phyloP scores from a whole-genome alignment of 805 yeast genomes.

The Yamadazyma ubonensis region DNA sequence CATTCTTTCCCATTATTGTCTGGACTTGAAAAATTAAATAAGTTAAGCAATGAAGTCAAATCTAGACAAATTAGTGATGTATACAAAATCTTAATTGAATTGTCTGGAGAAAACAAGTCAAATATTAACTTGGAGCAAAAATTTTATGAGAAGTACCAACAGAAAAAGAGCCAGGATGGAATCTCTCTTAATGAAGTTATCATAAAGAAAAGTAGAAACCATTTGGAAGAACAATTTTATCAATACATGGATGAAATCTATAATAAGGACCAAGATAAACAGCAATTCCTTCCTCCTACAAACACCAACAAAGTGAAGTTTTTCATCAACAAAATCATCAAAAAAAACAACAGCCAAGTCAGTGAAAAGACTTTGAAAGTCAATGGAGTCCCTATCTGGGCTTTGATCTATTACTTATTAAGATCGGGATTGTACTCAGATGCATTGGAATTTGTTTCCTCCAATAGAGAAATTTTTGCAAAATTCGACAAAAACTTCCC shows the following conservation, averaged over 20 bases:
- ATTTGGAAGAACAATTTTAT: constrained; percentile 75
- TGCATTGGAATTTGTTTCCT: constrained; percentile 65
- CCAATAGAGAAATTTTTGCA: constrained; percentile 69
- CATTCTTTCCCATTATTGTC: constrained; percentile 55
- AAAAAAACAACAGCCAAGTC: constrained; percentile 28
- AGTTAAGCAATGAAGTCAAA: constrained; percentile 56
- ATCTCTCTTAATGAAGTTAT: constrained; percentile 43
- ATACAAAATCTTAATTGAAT: constrained; percentile 63
- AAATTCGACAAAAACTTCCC: constrained; percentile 86
- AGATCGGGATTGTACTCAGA: constrained; percentile 82
- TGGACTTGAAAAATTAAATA: constrained; percentile 60
- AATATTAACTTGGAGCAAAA: constrained; percentile 36
- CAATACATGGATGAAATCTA: constrained; percentile 68
- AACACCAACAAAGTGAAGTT: constrained; percentile 69
- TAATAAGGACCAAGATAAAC: constrained; percentile 49
- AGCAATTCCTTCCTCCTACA: constrained; percentile 51
- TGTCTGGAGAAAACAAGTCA: constrained; percentile 38
- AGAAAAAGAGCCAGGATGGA: constrained; percentile 16
- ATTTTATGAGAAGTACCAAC: constrained; percentile 24
- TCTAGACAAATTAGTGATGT: constrained; percentile 72
- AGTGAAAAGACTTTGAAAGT: constrained; percentile 43
- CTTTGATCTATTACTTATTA: constrained; percentile 75
- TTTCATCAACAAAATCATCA: constrained; percentile 43
- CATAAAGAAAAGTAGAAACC: constrained; percentile 53
- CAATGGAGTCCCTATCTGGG: constrained; percentile 94